Evolutionary conservation across 805 yeast genomes (phyloP), one percentile per base, ranked within the genome.

Genomic region (Yarrowia sp.): DNA sequence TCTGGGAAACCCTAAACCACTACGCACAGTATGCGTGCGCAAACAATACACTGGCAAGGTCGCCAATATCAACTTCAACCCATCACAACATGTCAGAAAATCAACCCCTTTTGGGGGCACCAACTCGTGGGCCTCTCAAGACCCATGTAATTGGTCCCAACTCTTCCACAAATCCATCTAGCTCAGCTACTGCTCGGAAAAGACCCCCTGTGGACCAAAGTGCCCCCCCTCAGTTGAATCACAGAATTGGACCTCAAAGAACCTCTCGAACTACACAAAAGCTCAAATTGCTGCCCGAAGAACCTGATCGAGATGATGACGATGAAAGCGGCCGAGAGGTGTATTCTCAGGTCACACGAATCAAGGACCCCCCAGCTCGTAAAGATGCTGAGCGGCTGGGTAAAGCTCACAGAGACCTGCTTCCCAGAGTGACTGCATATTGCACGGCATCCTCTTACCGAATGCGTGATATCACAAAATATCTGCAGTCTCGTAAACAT

Each of bases 391-490:
- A 93, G 75, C 86, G 93, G 63, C 80, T 95, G 68, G 97, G 97
- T 3, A 95, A 93, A 76, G 86, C 87, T 70, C 94, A 89, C 73
- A 74, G 98, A 70, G 89, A 89, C 40, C 79, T 92, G 70, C 82
- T 95, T 68, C 98, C 99, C 3, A 81, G 99, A 70, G 97, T 93
- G 1, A 94, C 98, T 0, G 97, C 97, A 2, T 95, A 92, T 76
- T 94, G 98, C 78, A 94, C 98, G 0, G 92, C 98, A 34, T 93
- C 97, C 38, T 87, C 95, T 30, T 95, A 93, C 75, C 86, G 86
- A 71, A 91, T 95, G 96, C 86, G 89, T 72, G 98, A 92, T 61
- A 80, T 95, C 47, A 82, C 89, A 58, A 81, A 94, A 73, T 94
- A 97, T 93, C 79, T 95, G 65, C 87, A 89, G 73, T 95, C 91